A percentile compares a stretch with the other conserved stretches of the same genome.
These are phyloP conservation scores for Secale cereale DNA, from an alignment of 176 grass and related monocot genomes.

Conservation along the genomic window DNA sequence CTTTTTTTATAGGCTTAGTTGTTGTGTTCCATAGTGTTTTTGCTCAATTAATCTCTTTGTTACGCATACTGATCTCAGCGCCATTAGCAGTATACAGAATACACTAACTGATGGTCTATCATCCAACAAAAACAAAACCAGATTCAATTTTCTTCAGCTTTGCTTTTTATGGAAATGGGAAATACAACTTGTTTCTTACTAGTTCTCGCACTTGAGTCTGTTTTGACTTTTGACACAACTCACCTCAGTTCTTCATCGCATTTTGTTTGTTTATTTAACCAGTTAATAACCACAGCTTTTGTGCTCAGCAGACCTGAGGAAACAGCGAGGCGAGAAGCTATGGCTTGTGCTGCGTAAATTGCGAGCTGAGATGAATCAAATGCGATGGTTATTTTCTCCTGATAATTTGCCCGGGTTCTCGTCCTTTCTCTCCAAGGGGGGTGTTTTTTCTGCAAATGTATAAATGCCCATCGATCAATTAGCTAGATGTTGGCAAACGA, in stretches of 20 bases:
- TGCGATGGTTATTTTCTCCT: not conserved
- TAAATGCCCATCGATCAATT: not conserved
- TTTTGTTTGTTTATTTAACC: not conserved
- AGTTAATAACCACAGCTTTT: slow-evolving; percentile 9
- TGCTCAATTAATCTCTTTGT: not conserved
- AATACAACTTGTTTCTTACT: not conserved
- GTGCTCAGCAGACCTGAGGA: slow-evolving; percentile 23
- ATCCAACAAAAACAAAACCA: not conserved
- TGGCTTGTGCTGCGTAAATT: slow-evolving; percentile 9
- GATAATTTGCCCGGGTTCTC: not conserved
- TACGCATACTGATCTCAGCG: not conserved
- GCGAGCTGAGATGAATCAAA: not conserved
- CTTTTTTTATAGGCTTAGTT: no score
- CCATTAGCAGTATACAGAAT: not conserved
- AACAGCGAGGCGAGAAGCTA: not conserved
- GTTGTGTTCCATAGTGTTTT: no score
- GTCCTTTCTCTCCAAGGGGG: not conserved
- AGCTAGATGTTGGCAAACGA: slow-evolving; percentile 1
- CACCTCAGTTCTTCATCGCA: no score
- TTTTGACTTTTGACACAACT: no score
- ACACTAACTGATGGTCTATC: not conserved
- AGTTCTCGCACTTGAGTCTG: no score
- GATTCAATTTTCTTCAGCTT: not conserved
- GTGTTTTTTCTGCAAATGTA: not conserved
- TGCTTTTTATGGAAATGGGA: not conserved